Base-by-base conservation (phyloP, 2,329 filamentous ascomycete species). In the Nemania sp. region DNA sequence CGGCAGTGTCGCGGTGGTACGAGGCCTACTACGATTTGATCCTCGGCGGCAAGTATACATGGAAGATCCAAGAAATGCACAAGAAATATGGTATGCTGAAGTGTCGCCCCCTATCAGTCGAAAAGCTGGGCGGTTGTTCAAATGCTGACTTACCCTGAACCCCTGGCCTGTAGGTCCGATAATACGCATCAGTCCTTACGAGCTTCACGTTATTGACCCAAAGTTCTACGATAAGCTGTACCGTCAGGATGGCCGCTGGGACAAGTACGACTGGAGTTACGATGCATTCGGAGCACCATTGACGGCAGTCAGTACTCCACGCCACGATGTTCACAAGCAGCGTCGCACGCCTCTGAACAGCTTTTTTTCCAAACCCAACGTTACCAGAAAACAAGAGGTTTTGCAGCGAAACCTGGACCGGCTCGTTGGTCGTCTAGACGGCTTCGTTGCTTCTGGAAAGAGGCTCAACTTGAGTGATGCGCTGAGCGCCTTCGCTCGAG, bases 311-410 rank as follows among this genome's bases (percentile, higher is more conserved):
- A 29, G 46, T 3, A 54, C 57, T 7, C 1, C 47, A 7, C 48
- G 62, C 11, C 63, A 67, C 13, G n/a, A 21, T 0, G 7, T 59
- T 2, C 67, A 69, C 34, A 63, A 62, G 21, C 39, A 52, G 2
- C 58, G 59, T 10, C 66, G 67, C 3, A 51, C 29, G 17, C 42
- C 64, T 5, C 5, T 69, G 10, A 64, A 53, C 21, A 63, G 63
- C 5, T 63, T 66, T 15, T 69, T 69, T 45, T 68, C 67, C 0
- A 65, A 65, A 18, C 20, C 51, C 3, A 64, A 53, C 2, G 56
- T 69, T 3, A 1, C 17, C 1, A 12, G 1, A 2, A 49, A 29
- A 2, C 54, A 59, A 51, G 59, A 61, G 1, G 43, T 63, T 5
- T 51, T 64, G 11, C 3, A 37, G 2, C 2, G 45, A 37, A 13